Base-by-base conservation (phyloP, 2,329 filamentous ascomycete species). In the Exophiala sideris region DNA sequence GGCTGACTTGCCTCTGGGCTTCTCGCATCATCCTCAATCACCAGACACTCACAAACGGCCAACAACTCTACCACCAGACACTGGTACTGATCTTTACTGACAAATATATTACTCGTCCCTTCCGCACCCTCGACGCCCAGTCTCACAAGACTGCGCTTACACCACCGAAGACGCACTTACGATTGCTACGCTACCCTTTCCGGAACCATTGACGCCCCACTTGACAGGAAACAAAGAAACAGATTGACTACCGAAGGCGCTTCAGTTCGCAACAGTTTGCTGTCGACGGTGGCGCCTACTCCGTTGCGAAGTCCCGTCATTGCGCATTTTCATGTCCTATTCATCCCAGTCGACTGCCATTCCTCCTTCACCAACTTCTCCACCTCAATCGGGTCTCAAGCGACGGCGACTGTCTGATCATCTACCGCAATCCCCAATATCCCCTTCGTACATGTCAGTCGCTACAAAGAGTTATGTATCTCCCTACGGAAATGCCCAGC, bases 361-460 rank as follows among this genome's bases (percentile, higher is more conserved):
- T 57, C 72, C 71, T 64, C 68, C 68, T 58, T 76, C 73, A 54
- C 73, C 73, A 56, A 68, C 71, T 16, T 75, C 73, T 62, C 70
- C 73, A 53, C 66, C 71, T 53, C 64, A 67, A 54, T 70, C 66
- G 48, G 67, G 65, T 62, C 58, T 70, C 45, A 75, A 75, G 65
- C 56, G 55, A 47, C 57, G 57, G 48, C 59, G 55, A 48, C 49
- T 50, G 42, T 55, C 57, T 42, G 57, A 59, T 35, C 54, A 53
- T 48, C 55, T 54, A 34, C 56, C 52, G 18, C 54, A 58, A 45
- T 58, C 61, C 33, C 60, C 58, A 62, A 67, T 48, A 60, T 72
- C 68, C 65, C 75, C 73, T 57, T 71, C 71, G 68, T 76, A 74
- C 69, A 77, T 77, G 75, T 76, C 74, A 70, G 71, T 75, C 66